Evolutionary conservation across 2,329 filamentous ascomycete genomes (phyloP).

Genomic region (Trichoderma endophyticum): DNA sequence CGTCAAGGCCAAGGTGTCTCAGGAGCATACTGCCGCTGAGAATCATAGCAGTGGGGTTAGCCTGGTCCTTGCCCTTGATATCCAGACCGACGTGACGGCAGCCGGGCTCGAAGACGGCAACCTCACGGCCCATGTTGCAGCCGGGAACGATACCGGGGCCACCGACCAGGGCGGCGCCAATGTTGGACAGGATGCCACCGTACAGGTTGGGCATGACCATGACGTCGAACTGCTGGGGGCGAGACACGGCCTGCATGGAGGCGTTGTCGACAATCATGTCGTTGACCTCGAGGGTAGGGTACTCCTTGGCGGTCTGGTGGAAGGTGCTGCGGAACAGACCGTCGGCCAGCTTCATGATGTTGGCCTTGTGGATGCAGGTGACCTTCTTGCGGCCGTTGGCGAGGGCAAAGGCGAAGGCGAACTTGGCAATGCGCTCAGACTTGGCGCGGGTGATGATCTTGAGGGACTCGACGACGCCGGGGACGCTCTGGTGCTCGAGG

Average conservation of each 20-base stretch:
- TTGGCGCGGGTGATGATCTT: slow-evolving; percentile 99
- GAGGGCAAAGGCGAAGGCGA: slow-evolving; percentile 95
- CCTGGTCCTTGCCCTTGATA: slow-evolving; percentile 99
- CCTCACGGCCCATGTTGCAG: slow-evolving; percentile 99
- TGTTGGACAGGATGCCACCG: slow-evolving; percentile 98
- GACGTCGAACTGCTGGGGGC: slow-evolving; percentile 97
- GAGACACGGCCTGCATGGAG: slow-evolving; percentile 97
- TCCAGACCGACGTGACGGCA: slow-evolving; percentile 99
- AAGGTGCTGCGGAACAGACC: slow-evolving; percentile 98
- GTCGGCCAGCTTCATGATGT: slow-evolving; percentile 99
- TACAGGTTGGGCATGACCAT: slow-evolving; percentile 99
- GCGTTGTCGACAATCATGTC: slow-evolving; percentile 99
- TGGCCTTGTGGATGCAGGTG: slow-evolving; percentile 99
- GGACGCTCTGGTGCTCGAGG: slow-evolving; percentile 96
- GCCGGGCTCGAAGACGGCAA: slow-evolving; percentile 97
- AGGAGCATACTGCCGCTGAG: slow-evolving; percentile 96
- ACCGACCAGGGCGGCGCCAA: slow-evolving; percentile 93
- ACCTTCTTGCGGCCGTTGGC: slow-evolving; percentile 99
- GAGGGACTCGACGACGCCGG: slow-evolving; percentile 95
- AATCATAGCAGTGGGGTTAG: slow-evolving; percentile 94
- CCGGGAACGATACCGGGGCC: slow-evolving; percentile 95
- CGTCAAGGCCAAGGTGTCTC: slow-evolving; percentile 92
- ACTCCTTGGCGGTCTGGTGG: slow-evolving; percentile 89
- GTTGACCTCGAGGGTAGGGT: slow-evolving; percentile 91
- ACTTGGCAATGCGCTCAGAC: slow-evolving; percentile 98